These are phyloP conservation scores for Emydomyces testavorans DNA, from an alignment of 2,329 filamentous ascomycete species.

Conservation along the genomic window DNA sequence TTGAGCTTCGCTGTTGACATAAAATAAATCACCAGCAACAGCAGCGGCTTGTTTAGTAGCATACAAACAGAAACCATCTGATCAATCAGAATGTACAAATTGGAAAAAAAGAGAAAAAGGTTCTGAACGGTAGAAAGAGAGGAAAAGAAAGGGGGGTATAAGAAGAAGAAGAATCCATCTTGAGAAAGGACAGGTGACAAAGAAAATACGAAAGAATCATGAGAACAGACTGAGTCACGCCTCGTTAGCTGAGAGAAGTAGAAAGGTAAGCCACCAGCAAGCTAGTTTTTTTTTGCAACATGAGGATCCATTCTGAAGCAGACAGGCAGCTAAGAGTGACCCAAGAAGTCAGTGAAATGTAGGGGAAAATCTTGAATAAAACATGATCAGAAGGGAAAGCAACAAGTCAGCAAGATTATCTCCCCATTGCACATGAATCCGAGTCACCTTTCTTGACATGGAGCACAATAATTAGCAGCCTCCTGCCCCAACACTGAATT, in stretches of 20 bases:
- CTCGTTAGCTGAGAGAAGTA: no score
- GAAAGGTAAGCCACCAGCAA: no score
- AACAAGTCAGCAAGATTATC: background rate
- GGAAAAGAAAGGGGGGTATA: background rate
- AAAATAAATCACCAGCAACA: slow-evolving; percentile 1
- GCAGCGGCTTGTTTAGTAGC: slow-evolving; percentile 4
- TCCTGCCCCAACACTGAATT: no score
- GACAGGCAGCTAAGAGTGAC: background rate
- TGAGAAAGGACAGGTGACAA: background rate
- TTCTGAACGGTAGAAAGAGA: no score
- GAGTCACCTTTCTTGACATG: no score
- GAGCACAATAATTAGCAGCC: no score
- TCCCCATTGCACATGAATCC: no score
- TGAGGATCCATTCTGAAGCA: background rate
- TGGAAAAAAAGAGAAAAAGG: background rate
- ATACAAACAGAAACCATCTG: background rate
- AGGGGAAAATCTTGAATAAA: background rate
- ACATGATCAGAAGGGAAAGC: background rate
- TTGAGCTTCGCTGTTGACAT: slow-evolving; percentile 1
- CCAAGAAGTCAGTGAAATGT: background rate
- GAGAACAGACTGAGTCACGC: no score
- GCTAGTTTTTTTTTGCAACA: slow-evolving; percentile 2
- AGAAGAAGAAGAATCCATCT: background rate
- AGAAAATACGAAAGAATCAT: background rate
- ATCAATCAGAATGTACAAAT: background rate